Evolutionary conservation across 306 rosid species (phyloP).

Genomic region (Hippophae gyantsensis): DNA sequence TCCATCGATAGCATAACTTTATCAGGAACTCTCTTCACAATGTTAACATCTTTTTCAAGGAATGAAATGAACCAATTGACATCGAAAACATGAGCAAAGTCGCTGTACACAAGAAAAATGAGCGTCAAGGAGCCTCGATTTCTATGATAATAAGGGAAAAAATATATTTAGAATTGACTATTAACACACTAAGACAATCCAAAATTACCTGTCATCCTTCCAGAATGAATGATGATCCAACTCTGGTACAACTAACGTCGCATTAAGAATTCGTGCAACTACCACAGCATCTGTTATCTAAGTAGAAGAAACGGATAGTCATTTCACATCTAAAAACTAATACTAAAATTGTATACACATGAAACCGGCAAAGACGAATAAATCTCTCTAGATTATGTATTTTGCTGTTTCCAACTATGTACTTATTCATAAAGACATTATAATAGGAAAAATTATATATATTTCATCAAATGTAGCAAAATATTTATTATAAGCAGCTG

Average conservation of each 20-base stretch:
- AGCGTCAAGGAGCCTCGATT: conserved; percentile 6
- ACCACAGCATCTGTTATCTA: conserved; percentile 99
- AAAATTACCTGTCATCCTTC: conserved; percentile 80
- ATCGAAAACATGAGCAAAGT: conserved; percentile 75
- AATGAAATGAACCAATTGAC: conserved; percentile 78
- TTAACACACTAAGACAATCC: conserved; percentile 5
- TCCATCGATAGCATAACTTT: conserved; percentile 93
- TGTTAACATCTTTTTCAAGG: conserved; percentile 76
- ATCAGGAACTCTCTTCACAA: conserved; percentile 84
- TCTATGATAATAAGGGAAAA: neutral
- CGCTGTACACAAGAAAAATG: conserved; percentile 39
- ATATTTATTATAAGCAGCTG: conserved; percentile 5
- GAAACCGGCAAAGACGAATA: neutral
- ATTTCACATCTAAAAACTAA: conserved; percentile 8
- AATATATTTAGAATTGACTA: neutral
- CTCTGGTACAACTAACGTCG: conserved; percentile 90
- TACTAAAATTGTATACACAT: neutral
- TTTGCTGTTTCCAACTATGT: neutral
- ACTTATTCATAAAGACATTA: neutral
- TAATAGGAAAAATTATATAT: neutral
- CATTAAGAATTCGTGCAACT: conserved; percentile 91
- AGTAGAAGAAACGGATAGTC: conserved; percentile 19
- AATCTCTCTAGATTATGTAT: neutral
- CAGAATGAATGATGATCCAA: conserved; percentile 90
- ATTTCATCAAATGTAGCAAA: neutral